Evolutionary conservation across 2,329 filamentous ascomycete genomes (phyloP).

Genomic region (Clarireedia hainanense): DNA sequence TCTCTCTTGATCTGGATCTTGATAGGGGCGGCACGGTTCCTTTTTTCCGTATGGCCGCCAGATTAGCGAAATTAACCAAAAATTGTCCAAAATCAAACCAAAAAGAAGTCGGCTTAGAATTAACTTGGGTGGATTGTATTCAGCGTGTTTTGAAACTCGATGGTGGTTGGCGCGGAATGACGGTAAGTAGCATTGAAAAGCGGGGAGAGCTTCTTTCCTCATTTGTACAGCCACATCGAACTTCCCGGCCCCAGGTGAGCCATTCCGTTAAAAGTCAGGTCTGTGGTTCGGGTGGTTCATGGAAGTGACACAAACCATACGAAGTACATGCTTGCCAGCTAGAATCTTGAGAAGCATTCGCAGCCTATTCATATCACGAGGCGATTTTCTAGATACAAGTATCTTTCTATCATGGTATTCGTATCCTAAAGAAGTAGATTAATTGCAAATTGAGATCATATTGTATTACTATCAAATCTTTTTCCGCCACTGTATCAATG

Average conservation of each 20-base stretch:
- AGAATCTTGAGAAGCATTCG: too few relatives aligned
- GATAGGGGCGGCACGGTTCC: background rate
- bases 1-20: background rate
- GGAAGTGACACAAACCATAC: too few relatives aligned
- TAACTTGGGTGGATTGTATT: background rate
- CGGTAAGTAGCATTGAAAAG: background rate
- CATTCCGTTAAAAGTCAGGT: background rate
- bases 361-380: too few relatives aligned
- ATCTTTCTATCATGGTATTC: too few relatives aligned
- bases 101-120: background rate
- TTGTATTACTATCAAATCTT: too few relatives aligned
- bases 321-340: too few relatives aligned
- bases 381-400: too few relatives aligned
- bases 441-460: too few relatives aligned
- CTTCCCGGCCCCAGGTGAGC: too few relatives aligned
- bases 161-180: background rate
- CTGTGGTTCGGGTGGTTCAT: too few relatives aligned
- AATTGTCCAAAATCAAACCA: background rate
- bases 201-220: slow-evolving; percentile 19
- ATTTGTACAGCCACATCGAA: slow-evolving; percentile 5
- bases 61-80: slow-evolving; percentile 1
- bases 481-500: too few relatives aligned
- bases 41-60: slow-evolving; percentile 3
- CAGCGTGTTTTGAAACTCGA: background rate
- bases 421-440: too few relatives aligned